These are phyloP conservation scores for Phaeotremella fagi DNA, from an alignment of 768 basidiomycete species.

Conservation along the genomic window DNA sequence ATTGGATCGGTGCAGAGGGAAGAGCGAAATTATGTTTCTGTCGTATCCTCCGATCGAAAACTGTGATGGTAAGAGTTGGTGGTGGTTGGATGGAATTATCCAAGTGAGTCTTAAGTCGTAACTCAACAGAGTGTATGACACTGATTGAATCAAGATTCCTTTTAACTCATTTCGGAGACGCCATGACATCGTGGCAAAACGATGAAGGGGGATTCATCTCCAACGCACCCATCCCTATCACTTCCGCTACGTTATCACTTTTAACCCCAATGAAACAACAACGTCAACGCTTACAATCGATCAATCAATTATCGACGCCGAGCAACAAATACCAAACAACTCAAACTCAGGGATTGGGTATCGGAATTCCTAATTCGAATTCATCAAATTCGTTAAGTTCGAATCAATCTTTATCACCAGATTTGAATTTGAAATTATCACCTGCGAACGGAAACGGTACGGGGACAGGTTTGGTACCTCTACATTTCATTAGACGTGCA, in stretches of 20 bases:
- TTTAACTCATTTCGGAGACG: conserved; percentile 36
- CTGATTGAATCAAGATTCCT: conserved; percentile 25
- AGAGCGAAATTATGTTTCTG: conserved; percentile 80
- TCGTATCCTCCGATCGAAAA: conserved; percentile 81
- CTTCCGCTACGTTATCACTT: conserved; percentile 1
- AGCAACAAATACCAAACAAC: not conserved
- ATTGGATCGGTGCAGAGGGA: conserved; percentile 92
- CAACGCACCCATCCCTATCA: not conserved
- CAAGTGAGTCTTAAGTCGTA: conserved; percentile 56
- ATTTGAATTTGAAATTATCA: not conserved
- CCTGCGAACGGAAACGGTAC: not conserved
- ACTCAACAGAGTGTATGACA: not conserved
- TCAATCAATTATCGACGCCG: too few species aligned
- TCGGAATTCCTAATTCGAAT: not conserved
- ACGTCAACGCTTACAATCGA: not conserved
- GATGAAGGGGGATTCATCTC: not conserved
- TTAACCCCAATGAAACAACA: not conserved
- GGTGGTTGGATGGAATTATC: conserved; percentile 92
- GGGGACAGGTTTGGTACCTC: conserved; percentile 54
- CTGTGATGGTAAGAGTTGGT: conserved; percentile 93
- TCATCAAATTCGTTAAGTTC: not conserved
- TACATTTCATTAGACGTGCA: conserved; percentile 80
- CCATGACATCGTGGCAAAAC: conserved; percentile 9
- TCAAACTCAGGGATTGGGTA: not conserved
- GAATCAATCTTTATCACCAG: not conserved